A percentile compares a stretch with the other conserved stretches of the same genome.
phyloP scores from a whole-genome alignment of 1,284 basidiomycete species.

The Rhizoctonia solani region DNA sequence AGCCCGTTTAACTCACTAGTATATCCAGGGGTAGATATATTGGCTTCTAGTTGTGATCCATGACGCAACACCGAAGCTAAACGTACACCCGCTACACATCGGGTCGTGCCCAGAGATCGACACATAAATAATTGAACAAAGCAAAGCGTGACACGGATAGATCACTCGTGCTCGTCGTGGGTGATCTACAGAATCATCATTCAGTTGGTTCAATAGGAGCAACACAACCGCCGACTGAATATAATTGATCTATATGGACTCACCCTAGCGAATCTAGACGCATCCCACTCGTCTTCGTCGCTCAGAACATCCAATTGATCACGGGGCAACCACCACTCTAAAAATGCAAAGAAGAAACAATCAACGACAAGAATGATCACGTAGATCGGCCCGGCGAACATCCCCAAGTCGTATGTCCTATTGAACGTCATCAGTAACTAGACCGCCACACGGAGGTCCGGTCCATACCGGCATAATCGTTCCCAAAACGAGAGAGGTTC shows the following conservation, averaged over 20 bases:
- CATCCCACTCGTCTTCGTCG: slow-evolving; percentile 52
- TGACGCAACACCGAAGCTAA: too few species aligned
- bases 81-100: too few species aligned
- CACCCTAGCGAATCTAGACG: slow-evolving; percentile 44
- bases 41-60: too few species aligned
- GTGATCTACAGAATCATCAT: slow-evolving; percentile 1
- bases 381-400: slow-evolving; percentile 76
- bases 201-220: too few species aligned
- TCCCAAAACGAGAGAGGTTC: slow-evolving; percentile 68
- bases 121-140: too few species aligned
- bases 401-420: slow-evolving; percentile 72
- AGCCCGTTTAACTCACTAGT: too few species aligned
- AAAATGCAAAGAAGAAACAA: slow-evolving; percentile 73
- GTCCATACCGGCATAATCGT: slow-evolving; percentile 66
- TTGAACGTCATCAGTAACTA: slow-evolving; percentile 9
- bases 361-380: slow-evolving; percentile 78
- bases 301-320: slow-evolving; percentile 62
- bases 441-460: not conserved
- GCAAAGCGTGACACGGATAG: too few species aligned
- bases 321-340: slow-evolving; percentile 77
- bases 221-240: too few species aligned
- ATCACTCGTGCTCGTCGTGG: not conserved
- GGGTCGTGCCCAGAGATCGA: too few species aligned
- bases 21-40: too few species aligned
- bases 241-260: too few species aligned